Base-by-base conservation (phyloP, 2,329 filamentous ascomycete species). In the Aspergillus viridinutans region DNA sequence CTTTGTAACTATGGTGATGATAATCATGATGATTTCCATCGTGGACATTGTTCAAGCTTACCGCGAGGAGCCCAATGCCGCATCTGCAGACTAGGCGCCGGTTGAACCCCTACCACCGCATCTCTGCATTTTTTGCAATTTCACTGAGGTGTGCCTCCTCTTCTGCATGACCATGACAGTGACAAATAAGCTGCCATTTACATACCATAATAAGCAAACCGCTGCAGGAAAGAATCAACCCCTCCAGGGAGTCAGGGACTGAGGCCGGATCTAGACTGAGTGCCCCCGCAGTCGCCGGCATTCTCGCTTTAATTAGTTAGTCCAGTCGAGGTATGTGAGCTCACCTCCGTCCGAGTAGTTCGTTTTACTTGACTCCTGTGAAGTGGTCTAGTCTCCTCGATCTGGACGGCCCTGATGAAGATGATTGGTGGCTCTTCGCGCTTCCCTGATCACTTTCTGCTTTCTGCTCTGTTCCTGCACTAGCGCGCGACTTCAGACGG, bases 391-490 rank as follows among this genome's bases (percentile, higher is more conserved):
- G 42, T 45, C 20, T 20, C 23, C 21, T 47, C 21, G 21, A 47
- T 14, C 21, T 42, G 49, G 10, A n/a, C 26, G 9, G 23, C 3
- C 12, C 20, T 49, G 52, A 51, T 52, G 5, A 17, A 38, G 17
- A 14, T 47, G 43, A 49, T 35, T 57, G 55, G 55, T 42, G 28
- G 21, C 5, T 5, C 5, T 29, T 54, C 47, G 47, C 55, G 51
- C 52, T 49, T 49, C 38, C 42, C 20, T 40, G 43, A 50, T 43
- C 43, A 25, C 32, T 45, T 21, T 45, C 40, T 20, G 32, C 21
- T 50, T 28, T 50, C 40, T 20, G 42, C 17, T 21, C 32, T 47
- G 63, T 64, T 64, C 64, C 65, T 68, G 64, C 57, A 62, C 58
- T 62, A 65, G 61, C 40, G 49, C 40, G 28, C 57, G 48, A 47